Evolutionary conservation across 2,329 filamentous ascomycete genomes (phyloP).

Genomic region (Cadophora sp.): DNA sequence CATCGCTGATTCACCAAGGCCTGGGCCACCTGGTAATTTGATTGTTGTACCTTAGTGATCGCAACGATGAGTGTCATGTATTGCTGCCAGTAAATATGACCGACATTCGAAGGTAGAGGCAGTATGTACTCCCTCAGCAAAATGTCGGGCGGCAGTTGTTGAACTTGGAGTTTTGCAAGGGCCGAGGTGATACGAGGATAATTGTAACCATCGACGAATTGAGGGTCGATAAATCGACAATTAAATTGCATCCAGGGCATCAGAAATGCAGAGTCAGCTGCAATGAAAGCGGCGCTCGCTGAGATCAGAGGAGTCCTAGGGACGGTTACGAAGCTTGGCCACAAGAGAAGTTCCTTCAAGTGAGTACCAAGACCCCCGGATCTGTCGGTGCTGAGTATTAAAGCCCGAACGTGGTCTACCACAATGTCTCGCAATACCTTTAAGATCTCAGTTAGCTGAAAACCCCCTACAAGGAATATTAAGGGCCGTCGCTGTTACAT

Average conservation of each 20-base stretch:
- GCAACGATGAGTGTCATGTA: conserved; percentile 23
- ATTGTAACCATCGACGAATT: conserved; percentile 3
- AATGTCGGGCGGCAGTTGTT: conserved; percentile 17
- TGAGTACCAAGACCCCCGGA: too few species aligned
- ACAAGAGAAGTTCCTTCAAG: conserved; percentile 32
- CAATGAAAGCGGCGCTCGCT: conserved; percentile 30
- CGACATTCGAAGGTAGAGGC: conserved; percentile 26
- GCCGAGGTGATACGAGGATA: conserved; percentile 20
- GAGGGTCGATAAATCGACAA: conserved; percentile 32
- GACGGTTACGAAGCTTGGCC: conserved; percentile 26
- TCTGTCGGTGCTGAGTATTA: too few species aligned
- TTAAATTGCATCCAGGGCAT: conserved; percentile 37
- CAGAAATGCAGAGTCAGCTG: conserved; percentile 29
- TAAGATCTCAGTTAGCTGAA: too few species aligned
- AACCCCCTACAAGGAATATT: too few species aligned
- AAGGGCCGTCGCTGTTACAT: too few species aligned
- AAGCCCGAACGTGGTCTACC: conserved; percentile 20
- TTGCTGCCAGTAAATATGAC: conserved; percentile 12
- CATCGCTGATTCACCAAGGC: too few species aligned
- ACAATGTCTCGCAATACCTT: conserved; percentile 28
- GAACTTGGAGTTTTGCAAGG: conserved; percentile 22
- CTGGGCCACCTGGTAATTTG: too few species aligned
- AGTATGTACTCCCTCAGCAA: conserved; percentile 31
- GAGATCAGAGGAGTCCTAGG: conserved; percentile 14
- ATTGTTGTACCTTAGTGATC: too few species aligned